These are phyloP conservation scores for Chlorella sp. DNA, from an alignment of 139 green algal species.

Conservation along the genomic window DNA sequence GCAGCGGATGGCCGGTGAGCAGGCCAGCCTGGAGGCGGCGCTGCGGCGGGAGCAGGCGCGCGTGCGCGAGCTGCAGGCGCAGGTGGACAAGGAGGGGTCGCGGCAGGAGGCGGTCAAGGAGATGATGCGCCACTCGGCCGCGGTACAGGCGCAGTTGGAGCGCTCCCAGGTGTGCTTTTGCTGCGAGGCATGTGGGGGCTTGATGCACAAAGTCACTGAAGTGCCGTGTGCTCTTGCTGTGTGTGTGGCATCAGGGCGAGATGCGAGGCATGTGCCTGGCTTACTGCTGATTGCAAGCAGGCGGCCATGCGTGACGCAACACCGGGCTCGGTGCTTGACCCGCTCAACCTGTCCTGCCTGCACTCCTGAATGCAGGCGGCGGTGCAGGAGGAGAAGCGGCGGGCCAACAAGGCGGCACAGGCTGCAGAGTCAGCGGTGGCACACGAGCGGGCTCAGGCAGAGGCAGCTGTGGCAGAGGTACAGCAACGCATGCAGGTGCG, in stretches of 20 bases:
- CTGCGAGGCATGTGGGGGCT: too few species aligned
- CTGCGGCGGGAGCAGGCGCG: constrained; percentile 21
- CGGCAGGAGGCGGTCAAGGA: constrained; percentile 25
- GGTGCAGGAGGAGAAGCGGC: constrained; percentile 13
- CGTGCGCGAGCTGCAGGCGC: background rate
- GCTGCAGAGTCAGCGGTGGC: constrained; percentile 7
- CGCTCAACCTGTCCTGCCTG: too few species aligned
- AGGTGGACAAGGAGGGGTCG: constrained; percentile 18
- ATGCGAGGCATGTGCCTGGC: too few species aligned
- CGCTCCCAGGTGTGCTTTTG: background rate
- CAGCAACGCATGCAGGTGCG: constrained; percentile 15
- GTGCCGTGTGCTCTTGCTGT: too few species aligned
- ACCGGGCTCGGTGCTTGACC: too few species aligned
- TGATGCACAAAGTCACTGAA: too few species aligned
- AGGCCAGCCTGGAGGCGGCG: background rate
- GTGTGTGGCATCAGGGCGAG: too few species aligned
- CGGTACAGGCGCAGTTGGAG: constrained; percentile 22
- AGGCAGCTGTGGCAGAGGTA: constrained; percentile 10
- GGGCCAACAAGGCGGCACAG: background rate
- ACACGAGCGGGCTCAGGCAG: constrained; percentile 11
- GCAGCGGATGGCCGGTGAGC: background rate
- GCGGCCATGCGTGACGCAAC: too few species aligned
- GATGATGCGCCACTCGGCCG: constrained; percentile 31
- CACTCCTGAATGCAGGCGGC: constrained; percentile 8
- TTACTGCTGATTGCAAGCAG: too few species aligned